Conservation (phyloP, 495 filamentous ascomycete genomes). For the Massariosphaeria phaeospora region DNA sequence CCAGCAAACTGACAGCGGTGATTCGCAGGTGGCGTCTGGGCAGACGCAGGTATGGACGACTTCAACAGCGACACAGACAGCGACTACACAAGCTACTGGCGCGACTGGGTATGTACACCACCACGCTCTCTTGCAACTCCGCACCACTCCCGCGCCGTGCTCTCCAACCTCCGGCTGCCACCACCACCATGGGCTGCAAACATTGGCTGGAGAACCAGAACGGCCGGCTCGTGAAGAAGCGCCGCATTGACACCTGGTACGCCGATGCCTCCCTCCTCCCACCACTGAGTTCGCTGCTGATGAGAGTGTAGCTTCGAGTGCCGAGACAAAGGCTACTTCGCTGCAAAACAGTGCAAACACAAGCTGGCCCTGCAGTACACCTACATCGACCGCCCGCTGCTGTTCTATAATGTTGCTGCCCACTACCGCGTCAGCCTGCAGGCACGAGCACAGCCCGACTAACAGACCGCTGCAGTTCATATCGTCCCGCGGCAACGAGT, state of each 20-base stretch:
- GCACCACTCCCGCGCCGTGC: neutral
- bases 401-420: neutral
- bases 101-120: conserved; percentile 86
- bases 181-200: neutral
- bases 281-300: neutral
- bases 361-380: neutral
- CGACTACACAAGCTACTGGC: conserved; percentile 98
- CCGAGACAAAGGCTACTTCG: neutral
- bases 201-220: neutral
- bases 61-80: conserved; percentile 97
- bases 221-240: too few species aligned
- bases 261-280: neutral
- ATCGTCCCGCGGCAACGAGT: conserved; percentile 94
- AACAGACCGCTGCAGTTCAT: conserved; percentile 64
- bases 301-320: neutral
- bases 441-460: neutral
- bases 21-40: neutral
- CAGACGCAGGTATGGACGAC: conserved; percentile 68
- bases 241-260: neutral
- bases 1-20: neutral
- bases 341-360: conserved; percentile 2
- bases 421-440: neutral
- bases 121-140: neutral
- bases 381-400: neutral
- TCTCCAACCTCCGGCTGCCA: neutral